Evolutionary conservation across 306 rosid species (phyloP).

Genomic region (Biancaea sappan): DNA sequence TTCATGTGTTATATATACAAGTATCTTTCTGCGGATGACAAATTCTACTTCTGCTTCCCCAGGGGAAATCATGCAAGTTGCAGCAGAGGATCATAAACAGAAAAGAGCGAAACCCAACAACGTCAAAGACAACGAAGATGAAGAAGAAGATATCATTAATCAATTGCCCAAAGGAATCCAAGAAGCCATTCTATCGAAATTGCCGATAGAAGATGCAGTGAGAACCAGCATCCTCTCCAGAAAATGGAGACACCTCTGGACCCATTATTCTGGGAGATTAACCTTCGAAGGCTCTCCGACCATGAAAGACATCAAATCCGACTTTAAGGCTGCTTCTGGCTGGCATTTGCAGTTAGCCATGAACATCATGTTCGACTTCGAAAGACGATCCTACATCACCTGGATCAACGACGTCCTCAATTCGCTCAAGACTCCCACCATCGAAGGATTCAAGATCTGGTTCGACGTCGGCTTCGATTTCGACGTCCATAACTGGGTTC

Average conservation of each 20-base stretch:
- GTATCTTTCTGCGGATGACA: too few relatives aligned
- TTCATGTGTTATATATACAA: too few relatives aligned
- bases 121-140: conserved; percentile 7
- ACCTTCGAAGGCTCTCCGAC: conserved; percentile 40
- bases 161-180: conserved; percentile 47
- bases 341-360: conserved; percentile 39
- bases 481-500: conserved; percentile 39
- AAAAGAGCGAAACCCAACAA: conserved; percentile 30
- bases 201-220: conserved; percentile 39
- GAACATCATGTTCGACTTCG: conserved; percentile 43
- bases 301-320: conserved; percentile 40
- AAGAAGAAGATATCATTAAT: conserved; percentile 38
- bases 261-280: conserved; percentile 34
- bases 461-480: conserved; percentile 31
- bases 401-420: conserved; percentile 40
- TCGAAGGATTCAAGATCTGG: conserved; percentile 42
- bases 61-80: conserved; percentile 20
- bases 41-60: too few relatives aligned
- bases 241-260: conserved; percentile 43
- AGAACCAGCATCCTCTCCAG: conserved; percentile 45
- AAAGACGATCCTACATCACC: conserved; percentile 40
- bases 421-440: conserved; percentile 30
- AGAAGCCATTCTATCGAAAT: conserved; percentile 35
- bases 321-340: conserved; percentile 9
- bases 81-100: conserved; percentile 25